A percentile compares a stretch with the other conserved stretches of the same genome.
Evolutionary conservation across 1,284 basidiomycete genomes (phyloP).

Genomic region (Pseudozyma tsukubaensis): DNA sequence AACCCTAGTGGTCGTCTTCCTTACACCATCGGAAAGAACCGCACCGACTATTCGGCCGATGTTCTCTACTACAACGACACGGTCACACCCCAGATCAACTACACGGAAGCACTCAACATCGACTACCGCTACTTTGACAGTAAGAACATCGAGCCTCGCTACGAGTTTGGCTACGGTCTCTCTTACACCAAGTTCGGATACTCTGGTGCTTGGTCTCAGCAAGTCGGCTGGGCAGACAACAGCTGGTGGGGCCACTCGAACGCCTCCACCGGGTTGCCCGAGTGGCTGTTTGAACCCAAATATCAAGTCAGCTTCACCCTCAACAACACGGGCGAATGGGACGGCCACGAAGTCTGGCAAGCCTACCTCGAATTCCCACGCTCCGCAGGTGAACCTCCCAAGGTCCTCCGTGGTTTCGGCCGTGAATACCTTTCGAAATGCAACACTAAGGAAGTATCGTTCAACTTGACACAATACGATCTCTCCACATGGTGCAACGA

Average conservation of each 20-base stretch:
- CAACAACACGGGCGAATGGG: conserved; percentile 52
- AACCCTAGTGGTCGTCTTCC: conserved; percentile 62
- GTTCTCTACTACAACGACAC: conserved; percentile 50
- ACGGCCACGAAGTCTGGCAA: conserved; percentile 61
- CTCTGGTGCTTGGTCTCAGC: conserved; percentile 37
- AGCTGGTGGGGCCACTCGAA: conserved; percentile 46
- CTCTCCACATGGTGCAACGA: conserved; percentile 45
- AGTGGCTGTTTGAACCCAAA: conserved; percentile 56
- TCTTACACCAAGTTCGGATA: conserved; percentile 62
- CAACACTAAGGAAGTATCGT: conserved; percentile 37
- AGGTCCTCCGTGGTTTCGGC: conserved; percentile 61
- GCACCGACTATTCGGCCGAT: conserved; percentile 54
- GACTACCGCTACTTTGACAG: conserved; percentile 59
- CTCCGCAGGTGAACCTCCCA: conserved; percentile 56
- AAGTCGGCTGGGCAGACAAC: conserved; percentile 40
- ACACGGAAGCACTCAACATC: conserved; percentile 56
- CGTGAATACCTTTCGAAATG: conserved; percentile 39
- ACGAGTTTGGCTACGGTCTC: conserved; percentile 57
- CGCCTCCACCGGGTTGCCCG: conserved; percentile 45
- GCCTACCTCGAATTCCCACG: conserved; percentile 58
- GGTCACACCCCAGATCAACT: conserved; percentile 54
- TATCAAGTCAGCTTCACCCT: conserved; percentile 53
- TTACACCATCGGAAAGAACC: conserved; percentile 59
- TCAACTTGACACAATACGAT: conserved; percentile 55
- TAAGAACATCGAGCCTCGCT: conserved; percentile 54